phyloP scores from a whole-genome alignment of 352 stramenopile genomes.

The Ochromonadaceae sp. region DNA sequence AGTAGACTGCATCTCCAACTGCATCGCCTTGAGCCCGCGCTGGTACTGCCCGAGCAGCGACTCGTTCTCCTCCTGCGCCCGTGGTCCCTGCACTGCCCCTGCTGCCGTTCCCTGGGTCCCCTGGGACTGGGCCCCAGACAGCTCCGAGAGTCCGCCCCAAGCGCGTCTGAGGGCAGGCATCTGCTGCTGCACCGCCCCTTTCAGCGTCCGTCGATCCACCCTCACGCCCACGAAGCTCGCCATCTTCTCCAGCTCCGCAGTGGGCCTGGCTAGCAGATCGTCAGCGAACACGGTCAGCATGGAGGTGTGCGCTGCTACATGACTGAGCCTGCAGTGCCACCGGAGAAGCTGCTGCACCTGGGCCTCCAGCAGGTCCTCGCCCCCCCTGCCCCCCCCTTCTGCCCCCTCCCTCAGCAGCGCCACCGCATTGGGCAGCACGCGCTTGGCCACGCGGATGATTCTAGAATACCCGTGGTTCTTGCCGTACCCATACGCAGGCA shows the following conservation, averaged over 20 bases:
- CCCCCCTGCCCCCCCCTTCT: background rate
- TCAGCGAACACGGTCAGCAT: conserved; percentile 13
- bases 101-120: background rate
- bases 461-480: conserved; percentile 9
- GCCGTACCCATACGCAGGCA: conserved; percentile 17
- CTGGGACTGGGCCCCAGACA: background rate
- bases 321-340: conserved; percentile 13
- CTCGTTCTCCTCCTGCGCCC: background rate
- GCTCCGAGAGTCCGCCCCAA: background rate
- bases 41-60: background rate
- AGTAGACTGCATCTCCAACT: background rate
- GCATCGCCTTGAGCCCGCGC: background rate
- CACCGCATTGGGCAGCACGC: background rate
- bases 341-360: background rate
- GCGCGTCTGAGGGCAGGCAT: background rate
- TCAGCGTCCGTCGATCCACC: background rate
- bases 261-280: background rate
- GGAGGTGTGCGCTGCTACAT: conserved; percentile 7
- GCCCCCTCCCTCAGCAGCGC: background rate
- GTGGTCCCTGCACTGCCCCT: background rate
- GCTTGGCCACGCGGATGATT: conserved; percentile 7
- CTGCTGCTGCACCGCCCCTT: background rate
- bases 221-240: background rate
- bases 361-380: background rate
- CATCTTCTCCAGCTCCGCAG: background rate